Percentiles rank a stretch among this genome's conserved stretches.
Conservation (phyloP, 495 filamentous ascomycete genomes). For the Penicillium cinerascens region DNA sequence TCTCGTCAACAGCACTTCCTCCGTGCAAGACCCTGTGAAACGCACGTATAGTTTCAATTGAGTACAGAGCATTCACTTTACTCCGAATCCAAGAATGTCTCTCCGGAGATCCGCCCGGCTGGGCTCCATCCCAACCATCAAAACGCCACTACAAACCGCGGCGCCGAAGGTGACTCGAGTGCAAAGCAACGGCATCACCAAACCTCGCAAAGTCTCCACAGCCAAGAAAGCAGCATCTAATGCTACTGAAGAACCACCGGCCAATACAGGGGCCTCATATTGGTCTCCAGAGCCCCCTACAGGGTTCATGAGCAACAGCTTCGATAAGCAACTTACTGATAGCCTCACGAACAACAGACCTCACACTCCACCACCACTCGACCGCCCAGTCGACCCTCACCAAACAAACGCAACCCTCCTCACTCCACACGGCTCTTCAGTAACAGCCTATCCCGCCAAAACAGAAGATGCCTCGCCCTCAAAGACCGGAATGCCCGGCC, state of each 20-base stretch:
- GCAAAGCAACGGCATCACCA: conserved; percentile 29
- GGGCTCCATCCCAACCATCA: conserved; percentile 36
- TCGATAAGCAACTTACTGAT: conserved; percentile 15
- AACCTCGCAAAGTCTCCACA: conserved; percentile 29
- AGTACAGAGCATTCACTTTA: not conserved
- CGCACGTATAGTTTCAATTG: not conserved
- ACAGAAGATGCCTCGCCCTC: conserved; percentile 54
- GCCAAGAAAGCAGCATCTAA: conserved; percentile 19
- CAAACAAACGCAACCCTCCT: conserved; percentile 72
- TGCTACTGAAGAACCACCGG: not conserved
- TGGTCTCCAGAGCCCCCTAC: conserved; percentile 21
- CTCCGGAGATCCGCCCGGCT: conserved; percentile 58
- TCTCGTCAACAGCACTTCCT: not conserved
- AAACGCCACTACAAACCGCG: conserved; percentile 34
- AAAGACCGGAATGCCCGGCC: conserved; percentile 46
- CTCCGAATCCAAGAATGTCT: conserved; percentile 38
- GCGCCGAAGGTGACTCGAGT: conserved; percentile 22
- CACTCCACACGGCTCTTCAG: conserved; percentile 71
- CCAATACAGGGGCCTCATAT: conserved; percentile 17
- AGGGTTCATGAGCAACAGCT: conserved; percentile 1
- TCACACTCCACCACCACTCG: conserved; percentile 40
- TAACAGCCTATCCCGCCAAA: conserved; percentile 53
- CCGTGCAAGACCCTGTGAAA: not conserved
- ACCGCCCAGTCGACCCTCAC: conserved; percentile 61
- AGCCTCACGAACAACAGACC: conserved; percentile 22